Conservation (phyloP, 192 early-diverging fungal species). For the Entomortierella chlamydospora region DNA sequence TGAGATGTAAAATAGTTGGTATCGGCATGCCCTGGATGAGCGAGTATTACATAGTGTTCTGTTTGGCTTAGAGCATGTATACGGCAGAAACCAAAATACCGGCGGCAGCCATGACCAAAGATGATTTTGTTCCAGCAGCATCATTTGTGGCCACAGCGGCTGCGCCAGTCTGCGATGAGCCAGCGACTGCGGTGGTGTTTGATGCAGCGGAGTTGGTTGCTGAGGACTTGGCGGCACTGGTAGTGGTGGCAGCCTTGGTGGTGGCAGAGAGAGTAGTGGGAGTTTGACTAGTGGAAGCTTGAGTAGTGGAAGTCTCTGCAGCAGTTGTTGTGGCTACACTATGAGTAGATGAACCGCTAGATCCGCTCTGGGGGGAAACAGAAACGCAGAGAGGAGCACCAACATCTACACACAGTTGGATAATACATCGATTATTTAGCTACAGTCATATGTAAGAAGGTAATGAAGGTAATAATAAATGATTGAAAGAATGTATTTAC, state of each 20-base stretch:
- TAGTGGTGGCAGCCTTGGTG: background rate
- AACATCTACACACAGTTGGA: background rate
- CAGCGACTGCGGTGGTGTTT: background rate
- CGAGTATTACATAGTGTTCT: background rate
- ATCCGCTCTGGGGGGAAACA: slow-evolving; percentile 9
- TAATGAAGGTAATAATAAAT: background rate
- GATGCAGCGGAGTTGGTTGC: background rate
- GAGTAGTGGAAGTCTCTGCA: background rate
- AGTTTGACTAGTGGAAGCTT: background rate
- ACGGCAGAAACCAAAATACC: slow-evolving; percentile 37
- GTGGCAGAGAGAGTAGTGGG: background rate
- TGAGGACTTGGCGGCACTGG: background rate
- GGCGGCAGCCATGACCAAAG: slow-evolving; percentile 25
- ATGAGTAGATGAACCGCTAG: background rate
- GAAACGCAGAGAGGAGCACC: slow-evolving; percentile 36
- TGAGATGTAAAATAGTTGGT: too few species aligned
- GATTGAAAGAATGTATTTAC: background rate
- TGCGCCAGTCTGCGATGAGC: too few species aligned
- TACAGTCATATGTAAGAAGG: too few species aligned
- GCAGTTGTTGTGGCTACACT: background rate
- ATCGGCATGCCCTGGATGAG: too few species aligned
- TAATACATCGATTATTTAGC: background rate
- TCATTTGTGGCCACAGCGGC: background rate
- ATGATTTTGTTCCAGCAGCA: slow-evolving; percentile 23
- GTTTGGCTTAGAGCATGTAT: slow-evolving; percentile 32